A percentile compares a stretch with the other conserved stretches of the same genome.
Conservation (phyloP, 352 stramenopile genomes). For the Pythium oligandrum region DNA sequence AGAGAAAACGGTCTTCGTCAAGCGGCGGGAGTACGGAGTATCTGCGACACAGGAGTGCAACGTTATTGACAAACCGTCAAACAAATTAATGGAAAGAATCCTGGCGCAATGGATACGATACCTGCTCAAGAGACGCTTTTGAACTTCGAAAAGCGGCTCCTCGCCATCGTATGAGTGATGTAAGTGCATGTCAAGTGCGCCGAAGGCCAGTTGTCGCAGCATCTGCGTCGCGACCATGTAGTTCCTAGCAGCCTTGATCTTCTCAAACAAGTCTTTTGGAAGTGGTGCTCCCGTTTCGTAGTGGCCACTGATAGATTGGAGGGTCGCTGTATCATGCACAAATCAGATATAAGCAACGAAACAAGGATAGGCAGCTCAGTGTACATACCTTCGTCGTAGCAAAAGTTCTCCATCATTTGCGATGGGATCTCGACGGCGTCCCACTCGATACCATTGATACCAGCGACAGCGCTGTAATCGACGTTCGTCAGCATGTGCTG, state of each 20-base stretch:
- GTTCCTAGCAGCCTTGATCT: conserved; percentile 93
- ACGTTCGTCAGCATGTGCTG: conserved; percentile 99
- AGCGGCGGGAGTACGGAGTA: conserved; percentile 89
- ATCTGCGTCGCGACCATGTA: conserved; percentile 95
- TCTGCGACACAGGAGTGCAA: conserved; percentile 13
- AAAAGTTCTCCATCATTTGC: conserved; percentile 99
- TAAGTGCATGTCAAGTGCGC: conserved; percentile 83
- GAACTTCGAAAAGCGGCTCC: conserved; percentile 93
- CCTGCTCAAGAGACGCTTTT: conserved; percentile 84
- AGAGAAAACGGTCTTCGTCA: conserved; percentile 96
- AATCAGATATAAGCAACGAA: neutral
- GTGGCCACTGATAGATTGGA: conserved; percentile 74
- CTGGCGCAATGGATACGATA: conserved; percentile 26
- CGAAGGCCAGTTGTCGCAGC: conserved; percentile 95
- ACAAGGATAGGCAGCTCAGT: neutral
- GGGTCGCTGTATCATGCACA: conserved; percentile 51
- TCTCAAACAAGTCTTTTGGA: conserved; percentile 93
- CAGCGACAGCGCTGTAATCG: conserved; percentile 92
- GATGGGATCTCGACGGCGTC: conserved; percentile 97
- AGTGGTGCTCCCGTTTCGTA: conserved; percentile 89
- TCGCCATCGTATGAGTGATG: conserved; percentile 63
- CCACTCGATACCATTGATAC: conserved; percentile 98
- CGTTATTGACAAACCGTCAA: neutral
- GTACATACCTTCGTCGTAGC: conserved; percentile 86
- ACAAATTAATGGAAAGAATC: no score